phyloP scores from a whole-genome alignment of 805 yeast genomes.

The Saccharomycopsis fibuligera region DNA sequence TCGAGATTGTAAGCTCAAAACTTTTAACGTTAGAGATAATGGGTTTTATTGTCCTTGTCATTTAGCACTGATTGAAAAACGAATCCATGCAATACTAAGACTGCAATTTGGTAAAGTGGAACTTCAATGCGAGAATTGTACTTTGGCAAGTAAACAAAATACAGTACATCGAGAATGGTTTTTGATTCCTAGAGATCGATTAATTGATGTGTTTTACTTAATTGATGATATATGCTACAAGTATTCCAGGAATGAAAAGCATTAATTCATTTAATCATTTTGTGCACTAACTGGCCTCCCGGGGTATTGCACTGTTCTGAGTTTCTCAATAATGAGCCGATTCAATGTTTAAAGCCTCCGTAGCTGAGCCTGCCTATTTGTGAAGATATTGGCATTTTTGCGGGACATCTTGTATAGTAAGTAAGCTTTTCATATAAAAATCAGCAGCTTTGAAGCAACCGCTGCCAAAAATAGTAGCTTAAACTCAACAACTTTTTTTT shows the following conservation, averaged over 20 bases:
- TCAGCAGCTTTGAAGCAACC: no score
- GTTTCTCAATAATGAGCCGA: no score
- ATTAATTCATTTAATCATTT: no score
- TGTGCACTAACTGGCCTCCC: no score
- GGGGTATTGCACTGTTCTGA: no score
- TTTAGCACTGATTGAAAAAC: conserved; percentile 35
- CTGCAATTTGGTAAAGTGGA: conserved; percentile 41
- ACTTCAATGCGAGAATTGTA: conserved; percentile 43
- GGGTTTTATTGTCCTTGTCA: conserved; percentile 33
- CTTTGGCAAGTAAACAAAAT: background rate
- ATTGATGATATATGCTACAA: conserved; percentile 29
- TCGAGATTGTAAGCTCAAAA: conserved; percentile 15
- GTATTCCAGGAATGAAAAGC: background rate
- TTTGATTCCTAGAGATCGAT: conserved; percentile 39
- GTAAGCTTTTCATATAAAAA: no score
- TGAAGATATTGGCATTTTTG: no score
- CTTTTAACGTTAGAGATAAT: conserved; percentile 25
- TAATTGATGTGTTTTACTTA: conserved; percentile 29
- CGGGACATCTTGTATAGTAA: no score
- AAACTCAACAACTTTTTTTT: no score
- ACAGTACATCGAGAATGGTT: conserved; percentile 50
- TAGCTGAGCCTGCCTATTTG: no score
- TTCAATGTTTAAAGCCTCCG: no score
- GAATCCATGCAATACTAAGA: conserved; percentile 36
- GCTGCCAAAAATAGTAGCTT: no score